These are phyloP conservation scores for Pontederia paniculata DNA, from an alignment of 176 grass and related monocot species.

Conservation along the genomic window DNA sequence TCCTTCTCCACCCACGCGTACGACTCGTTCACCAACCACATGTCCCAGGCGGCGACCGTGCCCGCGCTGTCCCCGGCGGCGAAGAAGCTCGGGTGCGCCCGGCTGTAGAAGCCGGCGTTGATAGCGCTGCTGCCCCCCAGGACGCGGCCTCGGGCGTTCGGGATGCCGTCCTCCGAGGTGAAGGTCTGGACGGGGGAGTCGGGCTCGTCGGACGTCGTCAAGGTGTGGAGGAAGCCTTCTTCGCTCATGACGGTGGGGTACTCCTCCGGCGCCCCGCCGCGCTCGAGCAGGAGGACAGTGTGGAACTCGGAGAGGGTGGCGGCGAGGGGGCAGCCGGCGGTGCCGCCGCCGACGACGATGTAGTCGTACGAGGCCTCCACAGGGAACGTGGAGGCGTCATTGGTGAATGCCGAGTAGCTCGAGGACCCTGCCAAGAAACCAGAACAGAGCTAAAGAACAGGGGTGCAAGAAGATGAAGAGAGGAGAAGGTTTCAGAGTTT, in stretches of 20 bases:
- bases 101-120: slow-evolving; percentile 82
- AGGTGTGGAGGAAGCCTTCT: slow-evolving; percentile 50
- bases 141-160: slow-evolving; percentile 5
- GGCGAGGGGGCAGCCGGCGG: slow-evolving; percentile 58
- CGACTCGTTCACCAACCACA: slow-evolving; percentile 49
- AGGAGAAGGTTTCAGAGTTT: too few relatives aligned
- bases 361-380: slow-evolving; percentile 65
- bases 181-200: background rate
- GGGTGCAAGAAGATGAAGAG: too few relatives aligned
- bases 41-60: slow-evolving; percentile 40
- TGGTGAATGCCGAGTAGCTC: slow-evolving; percentile 41
- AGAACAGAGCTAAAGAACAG: too few relatives aligned
- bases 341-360: slow-evolving; percentile 77
- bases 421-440: background rate
- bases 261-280: slow-evolving; percentile 53
- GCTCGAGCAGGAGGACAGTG: slow-evolving; percentile 51
- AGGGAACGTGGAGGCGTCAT: slow-evolving; percentile 37
- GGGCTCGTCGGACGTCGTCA: background rate
- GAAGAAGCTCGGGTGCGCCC: slow-evolving; percentile 50
- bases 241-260: slow-evolving; percentile 40
- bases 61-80: slow-evolving; percentile 1
- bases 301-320: slow-evolving; percentile 45
- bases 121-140: slow-evolving; percentile 24
- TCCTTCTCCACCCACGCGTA: slow-evolving; percentile 70
- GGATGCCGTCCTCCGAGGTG: slow-evolving; percentile 3